These are phyloP conservation scores for Boletellus ananiceps DNA, from an alignment of 768 basidiomycete species.

Conservation along the genomic window DNA sequence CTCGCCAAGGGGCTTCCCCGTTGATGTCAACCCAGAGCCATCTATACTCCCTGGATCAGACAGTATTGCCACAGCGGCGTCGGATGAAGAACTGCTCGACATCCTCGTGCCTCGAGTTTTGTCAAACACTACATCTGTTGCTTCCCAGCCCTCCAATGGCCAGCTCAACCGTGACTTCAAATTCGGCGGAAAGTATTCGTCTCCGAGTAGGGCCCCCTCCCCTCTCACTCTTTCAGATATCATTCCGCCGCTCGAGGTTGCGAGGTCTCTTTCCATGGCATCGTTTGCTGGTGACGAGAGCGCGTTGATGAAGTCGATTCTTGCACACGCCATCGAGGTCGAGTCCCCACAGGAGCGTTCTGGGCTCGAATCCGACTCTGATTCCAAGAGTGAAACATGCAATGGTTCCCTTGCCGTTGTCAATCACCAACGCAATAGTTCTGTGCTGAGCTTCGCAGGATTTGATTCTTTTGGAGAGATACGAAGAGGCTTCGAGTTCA, in stretches of 20 bases:
- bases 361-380: conserved; percentile 43
- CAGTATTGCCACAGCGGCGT: conserved; percentile 24
- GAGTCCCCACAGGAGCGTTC: conserved; percentile 30
- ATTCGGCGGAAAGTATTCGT: conserved; percentile 53
- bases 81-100: conserved; percentile 31
- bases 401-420: conserved; percentile 14
- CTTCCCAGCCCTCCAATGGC: conserved; percentile 54
- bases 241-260: conserved; percentile 59
- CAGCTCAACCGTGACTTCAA: conserved; percentile 68
- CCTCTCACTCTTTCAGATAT: conserved; percentile 65
- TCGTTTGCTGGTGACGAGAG: conserved; percentile 47
- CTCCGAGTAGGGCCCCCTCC: conserved; percentile 1
- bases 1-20: conserved; percentile 12
- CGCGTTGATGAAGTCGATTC: conserved; percentile 52
- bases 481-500: conserved; percentile 75
- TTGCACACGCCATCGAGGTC: conserved; percentile 41
- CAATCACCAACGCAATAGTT: conserved; percentile 37
- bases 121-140: conserved; percentile 29
- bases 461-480: conserved; percentile 76
- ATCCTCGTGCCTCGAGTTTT: conserved; percentile 14
- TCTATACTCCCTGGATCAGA: conserved; percentile 39
- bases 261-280: conserved; percentile 43
- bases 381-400: conserved; percentile 33
- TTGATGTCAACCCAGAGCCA: conserved; percentile 31
- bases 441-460: conserved; percentile 63